These are phyloP conservation scores for Pichia sp. DNA, from an alignment of 1,139 yeast species.

Conservation along the genomic window DNA sequence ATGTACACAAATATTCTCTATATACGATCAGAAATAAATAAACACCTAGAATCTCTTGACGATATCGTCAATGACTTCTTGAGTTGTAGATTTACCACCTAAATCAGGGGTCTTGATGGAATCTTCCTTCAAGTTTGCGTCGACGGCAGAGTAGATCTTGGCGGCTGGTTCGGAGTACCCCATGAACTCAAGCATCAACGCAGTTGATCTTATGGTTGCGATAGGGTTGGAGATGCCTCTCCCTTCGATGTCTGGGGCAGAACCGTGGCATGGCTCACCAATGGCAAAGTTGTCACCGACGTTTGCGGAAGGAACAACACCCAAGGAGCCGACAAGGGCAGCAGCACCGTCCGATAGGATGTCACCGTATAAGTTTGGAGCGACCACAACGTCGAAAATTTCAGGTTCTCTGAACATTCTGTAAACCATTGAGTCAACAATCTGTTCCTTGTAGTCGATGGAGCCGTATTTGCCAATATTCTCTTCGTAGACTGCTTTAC, in stretches of 20 bases:
- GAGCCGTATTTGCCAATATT: slow-evolving; percentile 53
- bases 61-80: slow-evolving; percentile 81
- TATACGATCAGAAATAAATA: slow-evolving; percentile 2
- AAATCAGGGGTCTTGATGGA: slow-evolving; percentile 86
- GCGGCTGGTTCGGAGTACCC: slow-evolving; percentile 90
- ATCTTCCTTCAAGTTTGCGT: slow-evolving; percentile 82
- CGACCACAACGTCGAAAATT: slow-evolving; percentile 94
- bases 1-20: not conserved
- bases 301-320: slow-evolving; percentile 97
- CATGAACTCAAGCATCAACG: slow-evolving; percentile 94
- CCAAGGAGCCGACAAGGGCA: slow-evolving; percentile 95
- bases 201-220: slow-evolving; percentile 96
- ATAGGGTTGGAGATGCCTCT: slow-evolving; percentile 92
- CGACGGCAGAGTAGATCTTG: slow-evolving; percentile 88
- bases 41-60: slow-evolving; percentile 45
- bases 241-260: slow-evolving; percentile 98
- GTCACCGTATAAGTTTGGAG: slow-evolving; percentile 97
- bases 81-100: slow-evolving; percentile 85
- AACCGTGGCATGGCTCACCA: slow-evolving; percentile 99
- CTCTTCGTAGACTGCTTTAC: slow-evolving; percentile 69
- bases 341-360: slow-evolving; percentile 98
- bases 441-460: slow-evolving; percentile 82
- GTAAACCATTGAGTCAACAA: slow-evolving; percentile 98
- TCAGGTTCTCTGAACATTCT: slow-evolving; percentile 98
- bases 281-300: slow-evolving; percentile 95